Base-by-base conservation (phyloP, 352 stramenopile genomes). In the Phytophthora fragariae region DNA sequence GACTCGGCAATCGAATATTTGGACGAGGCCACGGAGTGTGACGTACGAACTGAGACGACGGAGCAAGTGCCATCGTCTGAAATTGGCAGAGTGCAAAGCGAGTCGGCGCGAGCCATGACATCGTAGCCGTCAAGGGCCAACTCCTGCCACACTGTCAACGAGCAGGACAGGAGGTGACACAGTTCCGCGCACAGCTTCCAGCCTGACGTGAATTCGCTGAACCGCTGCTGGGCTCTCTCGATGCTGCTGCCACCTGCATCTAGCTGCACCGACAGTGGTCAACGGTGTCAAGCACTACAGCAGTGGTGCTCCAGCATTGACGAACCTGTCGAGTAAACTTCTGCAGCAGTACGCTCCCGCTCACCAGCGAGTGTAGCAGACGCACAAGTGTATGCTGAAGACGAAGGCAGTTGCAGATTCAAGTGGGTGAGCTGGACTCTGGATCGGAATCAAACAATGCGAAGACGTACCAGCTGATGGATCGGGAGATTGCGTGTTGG, bases 131-230 rank as follows among this genome's bases (percentile, higher is more conserved):
- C 64, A 3, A 52, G 52, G 9, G 46, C 33, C 37, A 75, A 76
- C 66, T 83, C 76, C 3, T 71, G 27, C 8, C 15, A 56, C 6
- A 62, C 10, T 2, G 53, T 29, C 14, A 75, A 72, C 9, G 64
- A 63, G 14, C 49, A 75, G 31, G 49, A 62, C 12, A 86, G 41
- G 19, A 77, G 37, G 15, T 65, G 47, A 17, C 57, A 54, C 14
- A 86, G 59, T 8, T 76, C 65, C 8, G 72, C 56, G 31, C 79
- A 89, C 14, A 87, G 46, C 49, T 82, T 84, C 77, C 76, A 87
- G 2, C 79, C 70, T 2, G 79, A 82, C 0, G 83, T 90, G 71
- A 85, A 90, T 54, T 81, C 66, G 56, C 83, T 87, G 59, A 90
- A 88, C 47, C 68, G 52, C 2, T 17, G 49, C 15, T 88, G 78